A percentile compares a stretch with the other conserved stretches of the same genome.
These are phyloP conservation scores for Monosporozyma yasuniensis DNA, from an alignment of 805 yeast genomes.

Conservation along the genomic window DNA sequence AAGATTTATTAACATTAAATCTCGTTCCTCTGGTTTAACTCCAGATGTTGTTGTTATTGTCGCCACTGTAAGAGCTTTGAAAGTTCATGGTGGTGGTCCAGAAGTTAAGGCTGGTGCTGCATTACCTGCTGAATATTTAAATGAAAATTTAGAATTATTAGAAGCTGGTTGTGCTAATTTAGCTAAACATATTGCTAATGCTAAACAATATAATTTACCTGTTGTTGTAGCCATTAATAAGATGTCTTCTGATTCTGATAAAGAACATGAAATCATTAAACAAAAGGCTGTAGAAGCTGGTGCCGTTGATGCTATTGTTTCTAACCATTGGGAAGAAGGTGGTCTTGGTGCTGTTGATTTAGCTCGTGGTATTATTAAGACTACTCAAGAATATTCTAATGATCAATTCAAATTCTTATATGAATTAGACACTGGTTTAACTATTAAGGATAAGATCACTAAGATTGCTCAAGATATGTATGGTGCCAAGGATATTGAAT, in stretches of 20 bases:
- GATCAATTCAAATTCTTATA: constrained; percentile 59
- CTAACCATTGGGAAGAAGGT: constrained; percentile 95
- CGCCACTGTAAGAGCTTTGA: constrained; percentile 94
- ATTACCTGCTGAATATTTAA: constrained; percentile 69
- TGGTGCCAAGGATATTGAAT: constrained; percentile 81
- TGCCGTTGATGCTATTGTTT: constrained; percentile 80
- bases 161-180: constrained; percentile 77
- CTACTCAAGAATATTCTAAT: constrained; percentile 41
- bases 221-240: constrained; percentile 92
- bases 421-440: constrained; percentile 42
- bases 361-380: constrained; percentile 75
- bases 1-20: constrained; percentile 89
- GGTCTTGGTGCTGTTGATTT: constrained; percentile 81
- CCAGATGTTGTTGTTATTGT: constrained; percentile 92
- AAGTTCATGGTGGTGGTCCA: constrained; percentile 97
- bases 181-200: constrained; percentile 83
- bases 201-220: constrained; percentile 76
- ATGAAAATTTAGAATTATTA: constrained; percentile 73
- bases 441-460: constrained; percentile 73
- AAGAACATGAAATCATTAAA: constrained; percentile 72
- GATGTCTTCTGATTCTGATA: constrained; percentile 71
- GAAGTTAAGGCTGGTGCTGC: constrained; percentile 93
- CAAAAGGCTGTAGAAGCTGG: constrained; percentile 84
- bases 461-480: constrained; percentile 83
- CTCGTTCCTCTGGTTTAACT: constrained; percentile 77